Base-by-base conservation (phyloP, 2,329 filamentous ascomycete genomes). In the Lachnellula hyalina region DNA sequence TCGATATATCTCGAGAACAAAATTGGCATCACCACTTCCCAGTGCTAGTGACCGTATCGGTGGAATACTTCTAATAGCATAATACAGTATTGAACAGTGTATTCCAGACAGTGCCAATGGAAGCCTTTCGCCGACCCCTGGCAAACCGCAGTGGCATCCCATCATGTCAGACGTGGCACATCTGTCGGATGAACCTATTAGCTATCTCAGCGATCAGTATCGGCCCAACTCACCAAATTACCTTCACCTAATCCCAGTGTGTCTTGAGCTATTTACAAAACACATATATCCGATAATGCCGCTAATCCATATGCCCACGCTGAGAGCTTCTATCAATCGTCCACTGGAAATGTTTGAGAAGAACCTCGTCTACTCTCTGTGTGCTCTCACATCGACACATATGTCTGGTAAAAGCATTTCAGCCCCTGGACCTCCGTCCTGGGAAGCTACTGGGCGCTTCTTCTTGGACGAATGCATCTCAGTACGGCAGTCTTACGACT, bases 271-370 rank as follows among this genome's bases (percentile, higher is more conserved):
- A 59, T 86, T 81, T 70, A 82, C 84, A 69, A 72, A 76, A 61
- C 76, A 84, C 65, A 76, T 85, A 51, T 85, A 85, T 60, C 81
- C 82, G n/a, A 82, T 82, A 51, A 82, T 84, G 73, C 83, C 83
- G 0, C 75, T 85, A 4, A 68, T 85, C 7, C 78, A 84, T 52
- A 81, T 81, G 65, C 79, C 83, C 45, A 74, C 74, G 8, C 72
- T 83, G 46, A 73, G 77, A 46, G 73, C 73, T 60, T 79, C 81
- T 65, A 78, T 70, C 65, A 71, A 58, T 70, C 74, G 71, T 11
- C 66, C 68, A 1, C 49, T 74, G 56, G 63, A 69, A 28, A 67
- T 65, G 47, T 68, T 68, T 12, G 73, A 76, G 47, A 72, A 72
- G 61, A 76, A 74, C 58, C 70, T 75, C 14, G 68, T 80, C 34